These are phyloP conservation scores for Rhizopogon vinicolor DNA, from an alignment of 768 basidiomycete species.

Conservation along the genomic window DNA sequence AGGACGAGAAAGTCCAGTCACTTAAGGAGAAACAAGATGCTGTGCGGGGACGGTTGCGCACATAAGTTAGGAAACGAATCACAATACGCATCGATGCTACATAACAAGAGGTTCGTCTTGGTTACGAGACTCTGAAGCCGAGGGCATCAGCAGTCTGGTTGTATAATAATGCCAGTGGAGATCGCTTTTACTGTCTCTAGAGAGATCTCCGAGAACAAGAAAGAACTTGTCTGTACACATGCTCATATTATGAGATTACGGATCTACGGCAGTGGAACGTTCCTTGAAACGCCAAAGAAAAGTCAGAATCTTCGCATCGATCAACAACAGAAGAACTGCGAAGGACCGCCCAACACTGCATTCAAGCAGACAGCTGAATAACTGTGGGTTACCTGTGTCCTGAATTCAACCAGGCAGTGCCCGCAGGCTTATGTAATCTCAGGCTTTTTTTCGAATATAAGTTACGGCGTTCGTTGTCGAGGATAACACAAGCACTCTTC, in stretches of 20 bases:
- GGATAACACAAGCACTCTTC: background rate
- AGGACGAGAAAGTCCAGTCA: slow-evolving; percentile 79
- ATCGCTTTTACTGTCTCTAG: background rate
- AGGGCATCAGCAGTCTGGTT: background rate
- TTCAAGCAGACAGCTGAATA: no score
- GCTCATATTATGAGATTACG: background rate
- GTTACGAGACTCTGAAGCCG: background rate
- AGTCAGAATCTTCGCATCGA: background rate
- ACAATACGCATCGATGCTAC: background rate
- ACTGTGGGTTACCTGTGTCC: background rate
- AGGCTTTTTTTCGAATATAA: background rate
- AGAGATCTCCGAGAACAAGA: background rate
- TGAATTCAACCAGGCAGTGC: no score
- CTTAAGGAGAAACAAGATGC: slow-evolving; percentile 64
- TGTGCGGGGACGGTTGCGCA: slow-evolving; percentile 63
- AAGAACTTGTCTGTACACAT: background rate
- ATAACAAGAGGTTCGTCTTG: background rate
- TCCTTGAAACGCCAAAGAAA: background rate
- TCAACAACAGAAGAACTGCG: background rate
- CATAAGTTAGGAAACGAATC: slow-evolving; percentile 2
- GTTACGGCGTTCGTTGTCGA: background rate
- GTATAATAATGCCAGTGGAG: background rate
- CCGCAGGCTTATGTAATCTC: background rate
- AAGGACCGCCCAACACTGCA: background rate
- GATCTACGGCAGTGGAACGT: no score